These are phyloP conservation scores for Odontarrhena argentea DNA, from an alignment of 345 rosid species.

Conservation along the genomic window DNA sequence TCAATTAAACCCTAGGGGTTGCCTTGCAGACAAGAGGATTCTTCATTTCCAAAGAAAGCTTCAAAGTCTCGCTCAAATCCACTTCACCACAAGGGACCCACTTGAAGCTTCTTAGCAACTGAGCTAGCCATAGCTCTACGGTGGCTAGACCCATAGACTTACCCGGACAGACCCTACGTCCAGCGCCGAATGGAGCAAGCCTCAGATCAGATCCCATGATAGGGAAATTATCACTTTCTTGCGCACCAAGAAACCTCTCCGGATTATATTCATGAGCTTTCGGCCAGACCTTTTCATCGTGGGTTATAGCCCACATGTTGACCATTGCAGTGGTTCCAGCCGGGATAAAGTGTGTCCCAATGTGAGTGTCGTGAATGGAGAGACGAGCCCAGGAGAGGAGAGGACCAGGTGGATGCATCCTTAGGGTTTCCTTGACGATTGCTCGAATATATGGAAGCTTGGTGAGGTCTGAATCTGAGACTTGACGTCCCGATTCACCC, in stretches of 20 bases:
- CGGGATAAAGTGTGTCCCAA: conserved; percentile 56
- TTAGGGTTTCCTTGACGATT: conserved; percentile 72
- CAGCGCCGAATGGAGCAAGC: conserved; percentile 74
- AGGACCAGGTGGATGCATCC: conserved; percentile 93
- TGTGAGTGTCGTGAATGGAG: conserved; percentile 62
- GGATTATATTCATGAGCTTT: conserved; percentile 38
- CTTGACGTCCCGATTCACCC: conserved; percentile 31
- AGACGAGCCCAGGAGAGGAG: conserved; percentile 94
- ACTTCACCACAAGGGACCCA: conserved; percentile 43
- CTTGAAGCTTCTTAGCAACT: conserved; percentile 32
- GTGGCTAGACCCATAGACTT: conserved; percentile 63
- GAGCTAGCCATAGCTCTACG: conserved; percentile 43
- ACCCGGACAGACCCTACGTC: conserved; percentile 74
- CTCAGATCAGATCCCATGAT: conserved; percentile 65
- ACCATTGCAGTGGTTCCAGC: conserved; percentile 92
- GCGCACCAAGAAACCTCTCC: conserved; percentile 35
- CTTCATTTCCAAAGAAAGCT: conserved; percentile 70
- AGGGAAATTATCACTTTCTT: conserved; percentile 39
- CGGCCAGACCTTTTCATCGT: conserved; percentile 48
- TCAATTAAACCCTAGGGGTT: conserved; percentile 29
- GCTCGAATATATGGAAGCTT: conserved; percentile 64
- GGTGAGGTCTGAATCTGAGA: conserved; percentile 57
- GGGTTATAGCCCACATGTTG: conserved; percentile 91
- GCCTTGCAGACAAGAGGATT: conserved; percentile 45
- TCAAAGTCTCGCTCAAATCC: conserved; percentile 53